Conservation (phyloP, 176 grass and related monocot genomes). For the Thalia dealbata region DNA sequence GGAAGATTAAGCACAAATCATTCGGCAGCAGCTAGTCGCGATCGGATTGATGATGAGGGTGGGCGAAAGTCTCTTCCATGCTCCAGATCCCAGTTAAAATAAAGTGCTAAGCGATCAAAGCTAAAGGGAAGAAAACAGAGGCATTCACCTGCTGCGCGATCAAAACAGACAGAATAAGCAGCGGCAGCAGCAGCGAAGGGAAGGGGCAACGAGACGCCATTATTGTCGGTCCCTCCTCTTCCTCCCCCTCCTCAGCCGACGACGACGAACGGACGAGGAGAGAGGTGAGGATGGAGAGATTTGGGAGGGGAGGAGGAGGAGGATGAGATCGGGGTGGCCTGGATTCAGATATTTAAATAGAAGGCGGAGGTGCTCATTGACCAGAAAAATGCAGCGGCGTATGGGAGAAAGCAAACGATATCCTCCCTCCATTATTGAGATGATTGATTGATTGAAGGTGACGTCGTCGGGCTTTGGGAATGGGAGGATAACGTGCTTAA, state of each 20-base stretch:
- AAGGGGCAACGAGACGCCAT: not conserved
- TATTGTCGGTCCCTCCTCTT: not conserved
- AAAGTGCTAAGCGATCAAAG: not conserved
- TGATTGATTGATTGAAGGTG: too few relatives aligned
- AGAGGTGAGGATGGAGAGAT: not conserved
- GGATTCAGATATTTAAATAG: not conserved
- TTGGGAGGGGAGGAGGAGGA: not conserved
- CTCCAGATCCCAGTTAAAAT: not conserved
- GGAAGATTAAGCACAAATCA: not conserved
- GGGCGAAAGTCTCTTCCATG: not conserved
- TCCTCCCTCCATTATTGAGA: not conserved
- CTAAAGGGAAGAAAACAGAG: not conserved
- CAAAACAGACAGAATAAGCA: not conserved
- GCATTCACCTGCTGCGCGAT: not conserved
- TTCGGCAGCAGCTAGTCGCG: not conserved
- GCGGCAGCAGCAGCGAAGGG: not conserved
- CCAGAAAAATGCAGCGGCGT: not conserved
- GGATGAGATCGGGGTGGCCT: not conserved
- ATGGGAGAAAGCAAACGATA: not conserved
- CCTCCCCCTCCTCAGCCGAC: not conserved
- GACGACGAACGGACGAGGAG: not conserved
- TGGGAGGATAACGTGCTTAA: not conserved
- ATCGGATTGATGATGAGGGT: not conserved
- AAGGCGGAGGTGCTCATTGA: not conserved
- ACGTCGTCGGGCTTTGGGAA: too few relatives aligned